Conservation (phyloP, 2,329 filamentous ascomycete genomes). For the Aquanectria penicillioides region DNA sequence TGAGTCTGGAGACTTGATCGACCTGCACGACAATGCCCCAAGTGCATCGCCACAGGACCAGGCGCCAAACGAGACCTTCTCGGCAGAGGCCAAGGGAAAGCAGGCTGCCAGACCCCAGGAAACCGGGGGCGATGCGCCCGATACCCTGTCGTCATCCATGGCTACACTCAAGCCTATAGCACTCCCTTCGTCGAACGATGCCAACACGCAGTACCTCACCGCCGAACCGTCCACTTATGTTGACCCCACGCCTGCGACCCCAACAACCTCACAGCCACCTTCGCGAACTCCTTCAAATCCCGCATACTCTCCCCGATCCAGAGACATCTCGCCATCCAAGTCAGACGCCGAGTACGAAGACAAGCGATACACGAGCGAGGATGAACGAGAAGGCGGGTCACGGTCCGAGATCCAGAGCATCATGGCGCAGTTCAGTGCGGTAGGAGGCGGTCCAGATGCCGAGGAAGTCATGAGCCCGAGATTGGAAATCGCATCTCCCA, state of each 20-base stretch:
- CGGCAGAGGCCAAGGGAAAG: slow-evolving; percentile 37
- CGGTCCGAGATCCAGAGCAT: slow-evolving; percentile 94
- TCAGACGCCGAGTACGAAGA: slow-evolving; percentile 67
- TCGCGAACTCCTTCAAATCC: slow-evolving; percentile 69
- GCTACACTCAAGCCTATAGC: slow-evolving; percentile 60
- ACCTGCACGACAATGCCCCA: slow-evolving; percentile 34
- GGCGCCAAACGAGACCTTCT: slow-evolving; percentile 18
- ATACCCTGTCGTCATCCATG: slow-evolving; percentile 57
- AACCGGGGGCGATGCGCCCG: slow-evolving; percentile 25
- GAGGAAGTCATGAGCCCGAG: slow-evolving; percentile 94
- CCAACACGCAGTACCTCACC: slow-evolving; percentile 55
- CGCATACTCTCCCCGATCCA: slow-evolving; percentile 56
- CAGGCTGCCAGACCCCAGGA: slow-evolving; percentile 32
- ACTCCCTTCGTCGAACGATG: slow-evolving; percentile 48
- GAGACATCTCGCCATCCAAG: slow-evolving; percentile 62
- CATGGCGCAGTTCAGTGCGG: slow-evolving; percentile 93
- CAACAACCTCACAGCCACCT: slow-evolving; percentile 63
- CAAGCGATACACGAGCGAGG: slow-evolving; percentile 66
- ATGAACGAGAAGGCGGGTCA: slow-evolving; percentile 74
- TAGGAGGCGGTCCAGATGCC: slow-evolving; percentile 74
- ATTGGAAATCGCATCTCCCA: slow-evolving; percentile 82
- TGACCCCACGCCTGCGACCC: slow-evolving; percentile 68
- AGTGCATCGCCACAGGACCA: slow-evolving; percentile 12
- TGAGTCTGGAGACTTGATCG: slow-evolving; percentile 33
- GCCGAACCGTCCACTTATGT: slow-evolving; percentile 61